Evolutionary conservation across 768 basidiomycete genomes (phyloP).

Genomic region (Xanthoconium purpureum): DNA sequence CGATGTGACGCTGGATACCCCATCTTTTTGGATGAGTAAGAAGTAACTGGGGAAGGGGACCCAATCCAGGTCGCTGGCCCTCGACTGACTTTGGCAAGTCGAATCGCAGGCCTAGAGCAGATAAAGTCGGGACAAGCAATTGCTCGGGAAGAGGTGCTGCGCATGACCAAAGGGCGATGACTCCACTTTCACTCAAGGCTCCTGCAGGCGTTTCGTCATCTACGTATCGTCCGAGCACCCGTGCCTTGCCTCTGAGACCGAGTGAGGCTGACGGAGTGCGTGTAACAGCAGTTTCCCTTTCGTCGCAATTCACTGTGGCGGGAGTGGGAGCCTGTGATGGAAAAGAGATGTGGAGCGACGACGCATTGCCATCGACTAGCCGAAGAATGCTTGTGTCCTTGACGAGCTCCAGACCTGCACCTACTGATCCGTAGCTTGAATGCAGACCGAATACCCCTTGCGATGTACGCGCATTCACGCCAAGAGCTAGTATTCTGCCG

Average conservation of each 20-base stretch:
- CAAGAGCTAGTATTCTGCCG: constrained; percentile 68
- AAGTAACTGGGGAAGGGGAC: constrained; percentile 29
- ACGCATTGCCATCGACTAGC: constrained; percentile 20
- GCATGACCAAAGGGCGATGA: constrained; percentile 31
- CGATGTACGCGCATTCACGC: constrained; percentile 56
- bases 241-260: constrained; percentile 12
- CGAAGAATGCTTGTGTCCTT: constrained; percentile 25
- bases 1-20: constrained; percentile 14
- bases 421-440: constrained; percentile 39
- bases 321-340: constrained; percentile 13
- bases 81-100: not conserved
- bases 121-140: constrained; percentile 20
- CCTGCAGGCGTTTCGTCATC: constrained; percentile 20
- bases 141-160: constrained; percentile 23
- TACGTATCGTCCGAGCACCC: constrained; percentile 19
- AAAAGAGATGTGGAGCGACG: constrained; percentile 28
- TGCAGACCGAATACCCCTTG: constrained; percentile 35
- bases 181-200: constrained; percentile 23
- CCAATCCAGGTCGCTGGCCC: not conserved
- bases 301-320: constrained; percentile 9
- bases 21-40: constrained; percentile 26
- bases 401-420: constrained; percentile 32
- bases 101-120: constrained; percentile 27
- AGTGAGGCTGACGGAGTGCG: constrained; percentile 19
- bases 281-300: not conserved